Percentiles rank a stretch among this genome's conserved stretches.
These are phyloP conservation scores for Nannochloropsis salina DNA, from an alignment of 108 stramenopile species.

Conservation along the genomic window DNA sequence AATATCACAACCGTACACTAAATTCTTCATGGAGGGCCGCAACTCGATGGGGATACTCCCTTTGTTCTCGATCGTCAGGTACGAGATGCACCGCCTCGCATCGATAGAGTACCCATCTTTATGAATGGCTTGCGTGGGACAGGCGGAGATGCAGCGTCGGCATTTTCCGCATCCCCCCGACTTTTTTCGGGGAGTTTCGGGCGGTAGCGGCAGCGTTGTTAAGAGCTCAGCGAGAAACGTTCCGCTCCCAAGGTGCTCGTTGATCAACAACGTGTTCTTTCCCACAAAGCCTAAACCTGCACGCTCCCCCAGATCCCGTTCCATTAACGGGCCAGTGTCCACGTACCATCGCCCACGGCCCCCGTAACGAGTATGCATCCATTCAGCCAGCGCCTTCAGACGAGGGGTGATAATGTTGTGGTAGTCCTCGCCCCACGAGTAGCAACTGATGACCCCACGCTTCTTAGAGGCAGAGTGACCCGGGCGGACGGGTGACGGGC, in stretches of 20 bases:
- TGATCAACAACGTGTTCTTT: conserved; percentile 6
- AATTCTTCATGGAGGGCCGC: neutral
- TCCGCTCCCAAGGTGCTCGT: neutral
- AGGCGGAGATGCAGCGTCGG: neutral
- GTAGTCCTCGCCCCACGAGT: neutral
- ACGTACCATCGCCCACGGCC: conserved; percentile 8
- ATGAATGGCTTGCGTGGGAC: neutral
- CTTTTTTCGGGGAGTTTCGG: neutral
- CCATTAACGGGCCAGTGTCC: neutral
- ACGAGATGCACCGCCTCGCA: neutral
- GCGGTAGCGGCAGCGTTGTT: neutral
- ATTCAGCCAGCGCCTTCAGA: neutral
- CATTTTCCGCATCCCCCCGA: neutral
- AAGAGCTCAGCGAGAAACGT: neutral
- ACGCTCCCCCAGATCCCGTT: neutral
- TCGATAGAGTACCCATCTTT: conserved; percentile 10
- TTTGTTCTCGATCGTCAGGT: conserved; percentile 15
- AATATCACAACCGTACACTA: neutral
- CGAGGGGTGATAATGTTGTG: conserved; percentile 5
- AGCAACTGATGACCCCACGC: neutral
- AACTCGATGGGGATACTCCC: neutral
- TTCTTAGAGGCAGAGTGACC: neutral
- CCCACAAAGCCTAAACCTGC: neutral
- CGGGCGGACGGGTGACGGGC: neutral
- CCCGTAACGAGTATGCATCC: conserved; percentile 6